Conservation (phyloP, 495 filamentous ascomycete genomes). For the Lichina pygmaea region DNA sequence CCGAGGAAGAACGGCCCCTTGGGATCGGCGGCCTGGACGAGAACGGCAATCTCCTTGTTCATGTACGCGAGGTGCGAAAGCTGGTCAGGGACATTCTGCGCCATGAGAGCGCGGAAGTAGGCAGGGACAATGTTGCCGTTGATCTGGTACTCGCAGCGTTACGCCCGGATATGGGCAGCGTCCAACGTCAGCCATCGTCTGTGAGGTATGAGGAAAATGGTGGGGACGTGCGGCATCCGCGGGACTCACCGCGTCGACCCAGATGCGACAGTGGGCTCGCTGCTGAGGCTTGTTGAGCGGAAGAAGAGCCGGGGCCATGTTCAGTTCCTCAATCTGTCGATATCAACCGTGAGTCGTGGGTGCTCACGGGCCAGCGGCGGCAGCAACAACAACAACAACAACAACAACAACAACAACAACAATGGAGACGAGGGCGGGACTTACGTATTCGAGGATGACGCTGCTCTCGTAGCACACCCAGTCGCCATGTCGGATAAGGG, state of each 20-base stretch:
- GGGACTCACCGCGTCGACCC: conserved; percentile 55
- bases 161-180: neutral
- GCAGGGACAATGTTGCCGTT: conserved; percentile 59
- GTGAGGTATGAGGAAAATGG: no score
- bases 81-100: conserved; percentile 38
- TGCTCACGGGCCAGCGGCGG: neutral
- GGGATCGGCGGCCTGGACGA: conserved; percentile 43
- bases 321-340: conserved; percentile 50
- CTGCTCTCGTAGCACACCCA: conserved; percentile 77
- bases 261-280: conserved; percentile 56
- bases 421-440: conserved; percentile 2
- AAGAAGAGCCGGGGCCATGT: conserved; percentile 30
- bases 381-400: neutral
- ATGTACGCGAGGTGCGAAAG: conserved; percentile 34
- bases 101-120: conserved; percentile 58
- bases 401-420: neutral
- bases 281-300: conserved; percentile 36
- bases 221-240: neutral
- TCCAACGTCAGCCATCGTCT: neutral
- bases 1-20: conserved; percentile 69
- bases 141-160: conserved; percentile 21
- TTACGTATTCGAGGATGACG: conserved; percentile 74
- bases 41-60: conserved; percentile 35
- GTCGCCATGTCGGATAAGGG: conserved; percentile 55
- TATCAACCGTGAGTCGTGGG: neutral